Base-by-base conservation (phyloP, 2,329 filamentous ascomycete species). In the Aspergillus tubingensis region DNA sequence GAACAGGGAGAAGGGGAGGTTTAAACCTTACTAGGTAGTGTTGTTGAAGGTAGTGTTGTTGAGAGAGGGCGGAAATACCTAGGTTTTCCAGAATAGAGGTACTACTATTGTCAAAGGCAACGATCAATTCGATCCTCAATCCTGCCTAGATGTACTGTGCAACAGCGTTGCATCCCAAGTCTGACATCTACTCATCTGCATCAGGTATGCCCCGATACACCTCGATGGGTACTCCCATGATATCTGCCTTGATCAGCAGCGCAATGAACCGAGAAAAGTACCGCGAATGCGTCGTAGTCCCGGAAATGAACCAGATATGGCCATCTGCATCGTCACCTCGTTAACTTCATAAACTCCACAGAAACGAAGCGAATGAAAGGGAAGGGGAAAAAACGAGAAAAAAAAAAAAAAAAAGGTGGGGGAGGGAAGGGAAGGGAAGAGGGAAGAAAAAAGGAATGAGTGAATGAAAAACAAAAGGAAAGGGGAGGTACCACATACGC, bases 211-310 rank as follows among this genome's bases (percentile, higher is more conserved):
- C 47, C 25, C 47, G 47, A 49, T 66, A 66, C 8, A 63, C 27
- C 21, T 54, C 44, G 10, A 71, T 59, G 6, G 64, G 63, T 2
- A 49, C 63, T 15, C 70, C 68, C 52, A 65, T 32, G 7, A 69
- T 50, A 41, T 60, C 59, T 2, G 73, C 77, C 67, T 79, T 78
- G 43, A 83, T 77, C 65, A 81, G 79, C 70, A 83, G 58, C 7
- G 81, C 80, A 39, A 83, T 51, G 32, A 80, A 75, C 27, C 77
- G 71, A 11, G 79, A 79, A 59, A 74, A 79, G 60, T 76, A 73
- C 47, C 81, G 71, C 3, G 72, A 72, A 48, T 78, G 69, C 1
- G 74, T 73, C 8, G 78, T 68, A 55, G 79, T 77, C 0, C 80
- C 80, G 4, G 80, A 80, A 58, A 75, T 74, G 60, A 79, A 82